A percentile compares a stretch with the other conserved stretches of the same genome.
Evolutionary conservation across 495 filamentous ascomycete genomes (phyloP).

Genomic region (Chaetomium cochliodes): DNA sequence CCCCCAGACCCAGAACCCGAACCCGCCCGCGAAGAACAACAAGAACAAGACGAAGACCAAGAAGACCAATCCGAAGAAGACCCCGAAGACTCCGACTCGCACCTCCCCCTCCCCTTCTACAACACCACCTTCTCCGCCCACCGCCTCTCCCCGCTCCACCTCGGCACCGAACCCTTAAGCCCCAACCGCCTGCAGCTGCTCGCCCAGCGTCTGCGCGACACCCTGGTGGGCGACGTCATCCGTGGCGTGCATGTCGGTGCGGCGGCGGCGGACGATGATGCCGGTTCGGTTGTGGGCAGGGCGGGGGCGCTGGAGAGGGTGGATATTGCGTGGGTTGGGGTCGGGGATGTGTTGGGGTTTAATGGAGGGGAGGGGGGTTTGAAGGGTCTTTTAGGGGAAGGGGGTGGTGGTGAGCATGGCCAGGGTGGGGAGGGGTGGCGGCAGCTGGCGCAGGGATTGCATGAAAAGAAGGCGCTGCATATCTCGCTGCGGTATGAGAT

Average conservation of each 20-base stretch:
- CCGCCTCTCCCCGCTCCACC: constrained; percentile 46
- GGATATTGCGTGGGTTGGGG: constrained; percentile 34
- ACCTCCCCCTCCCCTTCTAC: constrained; percentile 40
- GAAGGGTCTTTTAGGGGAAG: background rate
- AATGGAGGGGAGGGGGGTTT: background rate
- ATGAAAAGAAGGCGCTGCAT: constrained; percentile 29
- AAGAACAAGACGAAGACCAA: background rate
- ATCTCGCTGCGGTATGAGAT: constrained; percentile 45
- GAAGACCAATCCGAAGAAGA: constrained; percentile 4
- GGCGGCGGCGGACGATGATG: constrained; percentile 25
- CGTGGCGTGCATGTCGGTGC: constrained; percentile 48
- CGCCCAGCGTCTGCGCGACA: constrained; percentile 43
- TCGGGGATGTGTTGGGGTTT: constrained; percentile 28
- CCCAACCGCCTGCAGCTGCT: constrained; percentile 34
- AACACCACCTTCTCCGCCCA: constrained; percentile 51
- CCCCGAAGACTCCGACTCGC: background rate
- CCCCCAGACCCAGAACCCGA: background rate
- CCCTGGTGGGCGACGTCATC: constrained; percentile 49
- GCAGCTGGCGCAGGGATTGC: constrained; percentile 8
- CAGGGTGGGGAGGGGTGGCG: background rate
- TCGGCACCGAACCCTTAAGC: constrained; percentile 35
- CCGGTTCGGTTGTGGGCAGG: constrained; percentile 34
- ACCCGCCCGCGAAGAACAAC: background rate
- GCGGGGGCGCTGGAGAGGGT: constrained; percentile 43
- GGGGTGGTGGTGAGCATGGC: constrained; percentile 1